Base-by-base conservation (phyloP, 2,329 filamentous ascomycete genomes). In the Arthroderma sp. region DNA sequence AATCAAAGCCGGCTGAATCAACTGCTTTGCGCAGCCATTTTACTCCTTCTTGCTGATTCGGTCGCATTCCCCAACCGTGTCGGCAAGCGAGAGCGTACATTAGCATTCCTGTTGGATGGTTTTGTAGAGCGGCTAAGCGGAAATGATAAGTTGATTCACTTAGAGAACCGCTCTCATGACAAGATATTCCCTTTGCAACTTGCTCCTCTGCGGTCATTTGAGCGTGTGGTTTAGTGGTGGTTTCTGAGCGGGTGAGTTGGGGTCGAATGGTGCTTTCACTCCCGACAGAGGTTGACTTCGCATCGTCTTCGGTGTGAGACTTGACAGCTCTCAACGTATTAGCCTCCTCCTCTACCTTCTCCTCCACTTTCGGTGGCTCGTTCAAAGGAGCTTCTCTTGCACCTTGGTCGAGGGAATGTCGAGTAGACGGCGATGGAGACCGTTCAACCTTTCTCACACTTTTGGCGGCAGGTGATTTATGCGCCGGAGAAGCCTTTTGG, bases 61-160 rank as follows among this genome's bases (percentile, higher is more conserved):
- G 77, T 6, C 88, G 81, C 86, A 96, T 95, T 11, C 91, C 91
- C 91, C 91, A 98, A 40, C 91, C 91, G 59, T 98, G 91, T 41
- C 91, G 78, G 59, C 89, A 96, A 7, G 91, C 91, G 32, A 98
- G 73, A 4, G 89, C 91, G 62, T 95, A 98, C 30, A 96, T 72
- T 8, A 98, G 76, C 91, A 98, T 98, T 22, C 83, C 91, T 0
- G 89, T 94, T 0, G 91, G 85, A 47, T 94, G 77, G 39, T 86
- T 85, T 46, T 85, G 81, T 54, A 81, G 80, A 1, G 91, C 89
- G 3, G 91, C 91, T 48, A 94, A 77, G 31, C 91, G 83, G 38
- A 98, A 74, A 60, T 98, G 91, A 59, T 96, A 98, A 0, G 91
- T 96, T 0, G 89, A 96, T 63, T 96, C 88, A 51, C 88, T 87